Evolutionary conservation across 306 rosid genomes (phyloP).

Genomic region (Sphenostylis stenocarpa): DNA sequence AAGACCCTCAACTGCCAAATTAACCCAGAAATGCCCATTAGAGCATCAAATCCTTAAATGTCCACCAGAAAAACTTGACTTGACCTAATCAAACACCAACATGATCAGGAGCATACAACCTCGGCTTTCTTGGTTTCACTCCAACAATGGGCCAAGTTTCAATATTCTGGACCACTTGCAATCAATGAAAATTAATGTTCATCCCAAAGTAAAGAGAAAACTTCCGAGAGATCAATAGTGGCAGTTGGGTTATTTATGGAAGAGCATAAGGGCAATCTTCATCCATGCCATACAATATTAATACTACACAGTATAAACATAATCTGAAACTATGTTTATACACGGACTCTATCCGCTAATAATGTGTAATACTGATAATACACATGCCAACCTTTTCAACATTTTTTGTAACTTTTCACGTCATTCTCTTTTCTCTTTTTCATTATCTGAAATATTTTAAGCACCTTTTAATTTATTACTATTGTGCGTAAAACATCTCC

Average conservation of each 20-base stretch:
- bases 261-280: conserved; percentile 8
- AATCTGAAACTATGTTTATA: neutral
- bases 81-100: conserved; percentile 38
- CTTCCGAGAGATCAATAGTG: neutral
- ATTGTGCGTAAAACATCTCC: neutral
- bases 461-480: conserved; percentile 1
- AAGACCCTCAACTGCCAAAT: conserved; percentile 60
- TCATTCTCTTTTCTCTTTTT: neutral
- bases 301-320: neutral
- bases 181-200: conserved; percentile 43
- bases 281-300: neutral
- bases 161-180: conserved; percentile 52
- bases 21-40: conserved; percentile 32
- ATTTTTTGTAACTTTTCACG: conserved; percentile 6
- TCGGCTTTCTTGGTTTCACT: conserved; percentile 45
- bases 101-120: conserved; percentile 28
- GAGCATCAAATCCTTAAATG: conserved; percentile 30
- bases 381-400: neutral
- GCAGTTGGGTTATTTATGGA: conserved; percentile 16
- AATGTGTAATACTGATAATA: conserved; percentile 7
- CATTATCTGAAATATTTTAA: neutral
- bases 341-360: neutral
- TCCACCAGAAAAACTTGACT: conserved; percentile 41
- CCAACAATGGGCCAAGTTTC: conserved; percentile 41
- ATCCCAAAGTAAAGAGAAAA: conserved; percentile 18